Evolutionary conservation across 2,329 filamentous ascomycete genomes (phyloP).

Genomic region (Claviceps sp.): DNA sequence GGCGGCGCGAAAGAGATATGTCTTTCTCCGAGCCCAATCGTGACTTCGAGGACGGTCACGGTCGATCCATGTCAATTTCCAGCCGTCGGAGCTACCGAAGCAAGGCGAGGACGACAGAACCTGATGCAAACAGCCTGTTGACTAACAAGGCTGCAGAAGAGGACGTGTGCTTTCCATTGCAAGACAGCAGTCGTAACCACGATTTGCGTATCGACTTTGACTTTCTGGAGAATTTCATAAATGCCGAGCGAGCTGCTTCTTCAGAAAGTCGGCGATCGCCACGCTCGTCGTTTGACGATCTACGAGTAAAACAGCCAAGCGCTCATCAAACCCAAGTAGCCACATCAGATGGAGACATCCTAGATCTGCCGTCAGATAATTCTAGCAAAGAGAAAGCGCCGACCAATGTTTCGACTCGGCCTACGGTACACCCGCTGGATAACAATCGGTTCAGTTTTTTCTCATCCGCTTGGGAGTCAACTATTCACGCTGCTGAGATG

Average conservation of each 20-base stretch:
- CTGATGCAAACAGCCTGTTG: constrained; percentile 47
- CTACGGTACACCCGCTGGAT: constrained; percentile 32
- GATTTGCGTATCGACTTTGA: constrained; percentile 85
- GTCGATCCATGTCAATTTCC: constrained; percentile 56
- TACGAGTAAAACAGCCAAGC: constrained; percentile 16
- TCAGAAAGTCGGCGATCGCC: constrained; percentile 36
- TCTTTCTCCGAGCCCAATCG: constrained; percentile 37
- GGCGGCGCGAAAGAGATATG: constrained; percentile 65
- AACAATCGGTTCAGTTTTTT: constrained; percentile 91
- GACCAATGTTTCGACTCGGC: constrained; percentile 23
- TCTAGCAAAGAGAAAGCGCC: constrained; percentile 34
- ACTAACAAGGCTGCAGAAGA: constrained; percentile 65
- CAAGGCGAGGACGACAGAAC: constrained; percentile 45
- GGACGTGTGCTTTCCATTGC: constrained; percentile 79
- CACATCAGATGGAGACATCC: constrained; percentile 43
- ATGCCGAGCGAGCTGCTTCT: constrained; percentile 39
- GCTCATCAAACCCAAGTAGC: constrained; percentile 24
- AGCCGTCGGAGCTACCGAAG: constrained; percentile 48
- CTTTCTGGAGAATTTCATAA: constrained; percentile 82
- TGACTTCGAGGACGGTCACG: constrained; percentile 36
- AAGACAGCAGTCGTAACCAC: constrained; percentile 51
- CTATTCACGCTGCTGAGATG: constrained; percentile 80
- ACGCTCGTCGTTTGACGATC: constrained; percentile 18
- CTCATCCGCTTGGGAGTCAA: constrained; percentile 86
- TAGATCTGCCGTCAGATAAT: constrained; percentile 37